phyloP scores from a whole-genome alignment of 768 basidiomycete genomes.

The Rhizopogon rudus region DNA sequence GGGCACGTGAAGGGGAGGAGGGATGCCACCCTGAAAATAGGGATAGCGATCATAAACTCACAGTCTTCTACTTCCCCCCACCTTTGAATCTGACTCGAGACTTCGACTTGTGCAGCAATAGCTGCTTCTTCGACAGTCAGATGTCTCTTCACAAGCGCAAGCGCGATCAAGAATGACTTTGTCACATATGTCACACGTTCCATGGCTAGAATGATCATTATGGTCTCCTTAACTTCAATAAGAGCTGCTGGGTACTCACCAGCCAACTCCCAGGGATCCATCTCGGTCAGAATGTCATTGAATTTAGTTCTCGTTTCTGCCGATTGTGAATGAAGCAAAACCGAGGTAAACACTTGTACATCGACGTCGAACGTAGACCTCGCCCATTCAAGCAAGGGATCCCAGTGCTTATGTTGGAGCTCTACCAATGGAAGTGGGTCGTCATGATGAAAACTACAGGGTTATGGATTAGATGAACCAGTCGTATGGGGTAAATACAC shows the following conservation, averaged over 20 bases:
- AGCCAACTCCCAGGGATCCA: constrained; percentile 86
- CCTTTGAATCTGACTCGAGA: constrained; percentile 88
- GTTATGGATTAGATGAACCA: not conserved
- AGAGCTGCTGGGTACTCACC: constrained; percentile 43
- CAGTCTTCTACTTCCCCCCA: constrained; percentile 99
- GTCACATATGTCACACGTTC: constrained; percentile 86
- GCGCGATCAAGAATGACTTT: constrained; percentile 86
- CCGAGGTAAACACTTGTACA: constrained; percentile 63
- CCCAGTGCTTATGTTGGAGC: constrained; percentile 83
- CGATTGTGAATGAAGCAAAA: constrained; percentile 69
- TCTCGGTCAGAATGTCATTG: constrained; percentile 45
- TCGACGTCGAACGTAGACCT: constrained; percentile 60
- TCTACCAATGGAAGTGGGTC: constrained; percentile 69
- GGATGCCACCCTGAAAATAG: not conserved
- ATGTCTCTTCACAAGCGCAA: constrained; percentile 76
- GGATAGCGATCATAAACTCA: constrained; percentile 38
- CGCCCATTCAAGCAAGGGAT: constrained; percentile 81
- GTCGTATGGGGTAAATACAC: constrained; percentile 9
- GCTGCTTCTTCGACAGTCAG: constrained; percentile 83
- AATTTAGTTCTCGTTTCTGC: constrained; percentile 62
- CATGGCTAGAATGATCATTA: constrained; percentile 51
- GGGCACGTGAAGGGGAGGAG: not conserved
- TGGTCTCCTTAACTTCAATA: not conserved
- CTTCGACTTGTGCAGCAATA: constrained; percentile 84
- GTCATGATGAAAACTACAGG: constrained; percentile 73